Evolutionary conservation across 208 protist genomes (phyloP).

Genomic region (Zelonia costaricensis): DNA sequence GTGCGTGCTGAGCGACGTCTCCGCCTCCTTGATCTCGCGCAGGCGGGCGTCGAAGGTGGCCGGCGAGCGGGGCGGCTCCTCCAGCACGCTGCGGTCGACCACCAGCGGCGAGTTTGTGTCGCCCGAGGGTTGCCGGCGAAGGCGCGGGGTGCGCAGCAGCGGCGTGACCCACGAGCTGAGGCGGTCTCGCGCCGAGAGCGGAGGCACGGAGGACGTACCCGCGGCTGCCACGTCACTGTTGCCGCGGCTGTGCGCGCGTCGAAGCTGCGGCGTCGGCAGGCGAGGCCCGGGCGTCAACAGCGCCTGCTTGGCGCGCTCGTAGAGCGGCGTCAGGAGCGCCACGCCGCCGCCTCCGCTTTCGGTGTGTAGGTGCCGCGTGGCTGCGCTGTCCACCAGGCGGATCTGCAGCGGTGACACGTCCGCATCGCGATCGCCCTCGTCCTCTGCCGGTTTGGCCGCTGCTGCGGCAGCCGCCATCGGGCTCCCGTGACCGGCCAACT

Average conservation of each 20-base stretch:
- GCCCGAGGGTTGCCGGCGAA: slow-evolving; percentile 1
- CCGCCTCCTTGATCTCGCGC: not conserved
- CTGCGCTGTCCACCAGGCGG: too few species aligned
- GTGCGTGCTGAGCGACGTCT: slow-evolving; percentile 4
- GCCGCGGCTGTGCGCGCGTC: not conserved
- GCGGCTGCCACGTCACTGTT: not conserved
- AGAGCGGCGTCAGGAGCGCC: not conserved
- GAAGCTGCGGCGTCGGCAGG: not conserved
- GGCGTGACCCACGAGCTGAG: slow-evolving; percentile 3
- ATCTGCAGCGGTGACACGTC: too few species aligned
- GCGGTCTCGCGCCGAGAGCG: not conserved
- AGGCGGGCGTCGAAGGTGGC: slow-evolving; percentile 9
- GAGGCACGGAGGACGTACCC: not conserved
- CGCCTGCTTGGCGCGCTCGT: slow-evolving; percentile 10
- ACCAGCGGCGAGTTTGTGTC: slow-evolving; percentile 11
- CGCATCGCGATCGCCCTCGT: too few species aligned
- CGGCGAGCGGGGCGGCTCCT: slow-evolving; percentile 12
- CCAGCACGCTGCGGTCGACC: slow-evolving; percentile 9
- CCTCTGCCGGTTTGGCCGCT: too few species aligned
- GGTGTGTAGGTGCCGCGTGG: too few species aligned
- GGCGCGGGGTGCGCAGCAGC: slow-evolving; percentile 7
- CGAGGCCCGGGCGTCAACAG: slow-evolving; percentile 1
- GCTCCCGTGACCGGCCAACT: not conserved
- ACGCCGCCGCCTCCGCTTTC: not conserved
- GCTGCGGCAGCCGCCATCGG: too few species aligned